These are phyloP conservation scores for Amauroascus niger DNA, from an alignment of 2,329 filamentous ascomycete genomes.

Conservation along the genomic window DNA sequence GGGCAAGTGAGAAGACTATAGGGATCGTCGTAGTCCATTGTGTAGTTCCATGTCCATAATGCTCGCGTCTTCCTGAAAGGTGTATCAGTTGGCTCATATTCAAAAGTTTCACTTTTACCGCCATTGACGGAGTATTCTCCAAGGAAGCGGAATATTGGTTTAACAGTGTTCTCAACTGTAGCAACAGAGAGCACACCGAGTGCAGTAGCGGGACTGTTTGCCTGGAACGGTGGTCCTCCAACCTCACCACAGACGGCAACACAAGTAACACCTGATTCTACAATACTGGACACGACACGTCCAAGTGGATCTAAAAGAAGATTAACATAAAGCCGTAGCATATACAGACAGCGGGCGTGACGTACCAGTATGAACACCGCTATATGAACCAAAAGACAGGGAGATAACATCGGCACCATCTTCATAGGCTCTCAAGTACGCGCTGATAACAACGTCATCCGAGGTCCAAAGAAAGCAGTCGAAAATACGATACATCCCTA, in stretches of 20 bases:
- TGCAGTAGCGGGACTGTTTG: slow-evolving; percentile 10
- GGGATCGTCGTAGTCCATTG: slow-evolving; percentile 3
- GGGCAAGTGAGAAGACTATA: slow-evolving; percentile 7
- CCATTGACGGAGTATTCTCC: slow-evolving; percentile 5
- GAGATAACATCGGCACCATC: slow-evolving; percentile 41
- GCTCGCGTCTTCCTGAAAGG: not conserved
- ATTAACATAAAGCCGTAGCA: not conserved
- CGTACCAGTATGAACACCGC: slow-evolving; percentile 26
- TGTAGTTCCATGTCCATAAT: slow-evolving; percentile 10
- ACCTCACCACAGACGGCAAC: slow-evolving; percentile 8
- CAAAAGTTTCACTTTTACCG: slow-evolving; percentile 1
- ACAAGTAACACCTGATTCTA: slow-evolving; percentile 6
- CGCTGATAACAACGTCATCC: slow-evolving; percentile 50
- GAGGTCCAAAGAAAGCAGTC: slow-evolving; percentile 44
- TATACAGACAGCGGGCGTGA: not conserved
- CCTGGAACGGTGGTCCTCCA: slow-evolving; percentile 8
- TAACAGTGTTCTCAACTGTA: slow-evolving; percentile 13
- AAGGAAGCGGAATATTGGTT: slow-evolving; percentile 6
- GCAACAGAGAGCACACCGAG: slow-evolving; percentile 6
- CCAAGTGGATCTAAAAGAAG: slow-evolving; percentile 6
- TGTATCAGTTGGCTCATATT: slow-evolving; percentile 9
- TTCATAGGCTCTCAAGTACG: slow-evolving; percentile 52
- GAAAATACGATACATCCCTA: slow-evolving; percentile 51
- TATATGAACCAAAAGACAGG: slow-evolving; percentile 27
- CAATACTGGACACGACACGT: slow-evolving; percentile 9